Base-by-base conservation (phyloP, 805 yeast genomes). In the Teunomyces atbi region DNA sequence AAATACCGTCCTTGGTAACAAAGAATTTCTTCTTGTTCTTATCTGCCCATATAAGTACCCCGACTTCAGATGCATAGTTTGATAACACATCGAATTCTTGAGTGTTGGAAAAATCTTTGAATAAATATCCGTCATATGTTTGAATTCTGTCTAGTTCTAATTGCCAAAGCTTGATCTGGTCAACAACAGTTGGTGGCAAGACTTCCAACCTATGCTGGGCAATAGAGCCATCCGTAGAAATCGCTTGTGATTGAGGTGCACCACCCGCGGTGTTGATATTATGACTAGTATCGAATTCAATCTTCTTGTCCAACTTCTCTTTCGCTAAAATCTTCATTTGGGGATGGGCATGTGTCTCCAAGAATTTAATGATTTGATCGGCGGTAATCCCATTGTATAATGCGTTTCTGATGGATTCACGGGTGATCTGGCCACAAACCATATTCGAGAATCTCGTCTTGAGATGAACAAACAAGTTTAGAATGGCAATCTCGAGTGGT, bases 151-250 rank as follows among this genome's bases (percentile, higher is more conserved):
- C 98, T 69, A 91, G 68, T 62, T 94, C 99, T 49, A 94, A 73
- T 69, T 94, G 98, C 99, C 99, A 94, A 44, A 94, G 74, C 61
- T 83, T 84, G 56, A 94, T 88, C 64, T 94, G 99, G 66, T 94
- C 99, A 1, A 89, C 87, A n/a, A 94, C 96, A 0, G 96, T 94
- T 0, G 98, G 96, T 3, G 98, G 98, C 5, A 87, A 63, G 10
- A 94, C 71, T 59, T 84, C 83, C 48, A 82, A 57, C 51, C 77
- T 61, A 53, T 82, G 78, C 51, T 77, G 76, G 6, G 76, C 66
- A 11, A 69, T 70, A 5, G 69, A 61, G 5, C 57, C 51, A 29
- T 57, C 63, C 1, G 55, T 48, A 1, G 61, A 35, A 1, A 45
- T 49, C 19, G 42, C 39, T 34, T 65, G 63, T 6, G 65, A 58